Conservation (phyloP, 305 asterid species). For the Ruellia speciosa region DNA sequence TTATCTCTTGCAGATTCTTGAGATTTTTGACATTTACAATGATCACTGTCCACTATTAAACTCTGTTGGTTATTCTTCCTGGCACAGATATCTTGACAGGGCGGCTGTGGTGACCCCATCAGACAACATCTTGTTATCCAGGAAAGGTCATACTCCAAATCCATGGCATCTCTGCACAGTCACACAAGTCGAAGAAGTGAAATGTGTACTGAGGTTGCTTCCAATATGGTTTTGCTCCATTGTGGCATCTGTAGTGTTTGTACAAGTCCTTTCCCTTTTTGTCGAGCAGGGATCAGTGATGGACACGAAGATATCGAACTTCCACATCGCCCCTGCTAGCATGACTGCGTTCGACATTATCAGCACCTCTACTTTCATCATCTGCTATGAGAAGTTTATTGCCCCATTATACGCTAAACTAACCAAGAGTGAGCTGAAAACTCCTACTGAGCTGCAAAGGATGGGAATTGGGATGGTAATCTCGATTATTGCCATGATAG, state of each 20-base stretch:
- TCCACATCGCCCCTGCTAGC: slow-evolving; percentile 79
- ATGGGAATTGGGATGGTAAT: slow-evolving; percentile 75
- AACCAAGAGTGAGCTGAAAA: slow-evolving; percentile 42
- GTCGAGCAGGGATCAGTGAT: slow-evolving; percentile 86
- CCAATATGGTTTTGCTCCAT: slow-evolving; percentile 90
- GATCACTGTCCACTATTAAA: neutral
- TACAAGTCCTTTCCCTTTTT: slow-evolving; percentile 72
- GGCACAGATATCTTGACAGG: slow-evolving; percentile 57
- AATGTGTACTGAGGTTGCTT: slow-evolving; percentile 56
- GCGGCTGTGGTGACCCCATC: slow-evolving; percentile 56
- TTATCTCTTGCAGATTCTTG: neutral
- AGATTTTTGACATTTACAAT: neutral
- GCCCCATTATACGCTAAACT: slow-evolving; percentile 52
- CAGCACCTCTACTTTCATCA: slow-evolving; percentile 67
- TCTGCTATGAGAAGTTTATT: slow-evolving; percentile 53
- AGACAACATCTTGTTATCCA: slow-evolving; percentile 34
- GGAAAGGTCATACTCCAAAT: slow-evolving; percentile 42
- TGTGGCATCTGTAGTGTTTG: slow-evolving; percentile 61
- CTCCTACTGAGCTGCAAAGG: slow-evolving; percentile 53
- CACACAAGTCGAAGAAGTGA: slow-evolving; percentile 80
- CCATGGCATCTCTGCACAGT: slow-evolving; percentile 70
- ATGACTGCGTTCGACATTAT: slow-evolving; percentile 75
- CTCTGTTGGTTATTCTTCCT: slow-evolving; percentile 1
- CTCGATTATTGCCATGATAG: slow-evolving; percentile 48
- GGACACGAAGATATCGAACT: slow-evolving; percentile 43